phyloP scores from a whole-genome alignment of 495 filamentous ascomycete genomes.

The Penicillium roqueforti region DNA sequence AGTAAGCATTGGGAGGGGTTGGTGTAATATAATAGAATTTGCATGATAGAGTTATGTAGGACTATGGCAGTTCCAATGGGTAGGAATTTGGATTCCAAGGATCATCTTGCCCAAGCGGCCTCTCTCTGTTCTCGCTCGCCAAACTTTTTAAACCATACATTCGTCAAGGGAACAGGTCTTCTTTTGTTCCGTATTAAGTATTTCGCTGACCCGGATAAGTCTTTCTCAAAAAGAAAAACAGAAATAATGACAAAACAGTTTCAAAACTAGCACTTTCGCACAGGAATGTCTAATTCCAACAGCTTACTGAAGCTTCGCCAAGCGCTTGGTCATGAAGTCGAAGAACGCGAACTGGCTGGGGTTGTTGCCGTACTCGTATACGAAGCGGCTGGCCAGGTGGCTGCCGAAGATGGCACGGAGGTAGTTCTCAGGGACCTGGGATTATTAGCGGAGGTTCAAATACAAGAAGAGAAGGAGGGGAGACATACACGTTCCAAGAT shows the following conservation, averaged over 20 bases:
- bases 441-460: conserved; percentile 20
- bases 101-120: neutral
- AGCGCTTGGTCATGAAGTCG: conserved; percentile 69
- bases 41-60: neutral
- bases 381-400: conserved; percentile 89
- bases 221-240: conserved; percentile 1
- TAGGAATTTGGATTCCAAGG: neutral
- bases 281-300: neutral
- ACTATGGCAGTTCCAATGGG: neutral
- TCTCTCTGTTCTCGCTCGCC: neutral
- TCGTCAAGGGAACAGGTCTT: conserved; percentile 20
- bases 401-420: conserved; percentile 93
- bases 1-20: neutral
- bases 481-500: conserved; percentile 71
- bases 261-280: neutral
- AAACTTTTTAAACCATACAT: conserved; percentile 28
- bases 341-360: conserved; percentile 98
- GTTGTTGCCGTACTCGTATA: conserved; percentile 88
- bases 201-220: conserved; percentile 7
- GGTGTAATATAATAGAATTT: neutral
- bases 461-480: conserved; percentile 1
- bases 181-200: conserved; percentile 19
- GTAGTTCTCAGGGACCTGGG: conserved; percentile 82
- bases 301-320: conserved; percentile 33
- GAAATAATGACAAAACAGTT: conserved; percentile 1